A percentile compares a stretch with the other conserved stretches of the same genome.
phyloP scores from a whole-genome alignment of 352 stramenopile species.

The Phytophthora pini region DNA sequence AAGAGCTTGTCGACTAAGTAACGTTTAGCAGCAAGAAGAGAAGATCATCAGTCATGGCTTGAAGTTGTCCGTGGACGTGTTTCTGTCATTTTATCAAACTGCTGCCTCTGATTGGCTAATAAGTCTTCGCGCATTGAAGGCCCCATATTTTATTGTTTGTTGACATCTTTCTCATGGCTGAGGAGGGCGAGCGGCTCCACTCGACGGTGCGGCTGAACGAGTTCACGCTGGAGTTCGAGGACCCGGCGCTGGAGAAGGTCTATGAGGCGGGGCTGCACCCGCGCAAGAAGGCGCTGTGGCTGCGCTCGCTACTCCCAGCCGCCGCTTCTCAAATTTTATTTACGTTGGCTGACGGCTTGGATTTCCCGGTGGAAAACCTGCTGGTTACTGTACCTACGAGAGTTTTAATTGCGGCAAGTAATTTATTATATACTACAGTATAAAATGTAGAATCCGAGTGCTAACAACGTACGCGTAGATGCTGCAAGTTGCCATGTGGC shows the following conservation, averaged over 20 bases:
- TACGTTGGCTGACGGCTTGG: constrained; percentile 71
- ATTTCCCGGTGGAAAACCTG: constrained; percentile 69
- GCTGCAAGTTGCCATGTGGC: constrained; percentile 76
- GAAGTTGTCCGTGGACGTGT: too few species aligned
- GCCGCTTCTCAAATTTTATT: constrained; percentile 81
- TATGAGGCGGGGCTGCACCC: constrained; percentile 72
- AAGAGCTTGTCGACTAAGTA: too few species aligned
- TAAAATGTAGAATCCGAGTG: constrained; percentile 9
- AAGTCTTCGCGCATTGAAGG: neutral
- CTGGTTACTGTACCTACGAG: constrained; percentile 77
- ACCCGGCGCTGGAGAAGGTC: constrained; percentile 61
- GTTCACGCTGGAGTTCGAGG: constrained; percentile 83
- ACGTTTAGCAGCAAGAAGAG: too few species aligned
- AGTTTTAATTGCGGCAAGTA: constrained; percentile 61
- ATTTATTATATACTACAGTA: constrained; percentile 1
- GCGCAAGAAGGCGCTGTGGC: constrained; percentile 85
- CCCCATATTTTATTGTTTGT: constrained; percentile 7
- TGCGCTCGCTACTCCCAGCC: constrained; percentile 79
- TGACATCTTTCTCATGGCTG: neutral
- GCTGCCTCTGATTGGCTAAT: constrained; percentile 3
- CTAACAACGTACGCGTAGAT: constrained; percentile 39
- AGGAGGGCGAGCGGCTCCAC: constrained; percentile 46
- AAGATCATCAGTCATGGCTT: too few species aligned
- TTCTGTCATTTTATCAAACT: too few species aligned
- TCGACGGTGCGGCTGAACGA: constrained; percentile 85